These are phyloP conservation scores for Globisporangium takayamanum DNA, from an alignment of 352 stramenopile species.

Conservation along the genomic window DNA sequence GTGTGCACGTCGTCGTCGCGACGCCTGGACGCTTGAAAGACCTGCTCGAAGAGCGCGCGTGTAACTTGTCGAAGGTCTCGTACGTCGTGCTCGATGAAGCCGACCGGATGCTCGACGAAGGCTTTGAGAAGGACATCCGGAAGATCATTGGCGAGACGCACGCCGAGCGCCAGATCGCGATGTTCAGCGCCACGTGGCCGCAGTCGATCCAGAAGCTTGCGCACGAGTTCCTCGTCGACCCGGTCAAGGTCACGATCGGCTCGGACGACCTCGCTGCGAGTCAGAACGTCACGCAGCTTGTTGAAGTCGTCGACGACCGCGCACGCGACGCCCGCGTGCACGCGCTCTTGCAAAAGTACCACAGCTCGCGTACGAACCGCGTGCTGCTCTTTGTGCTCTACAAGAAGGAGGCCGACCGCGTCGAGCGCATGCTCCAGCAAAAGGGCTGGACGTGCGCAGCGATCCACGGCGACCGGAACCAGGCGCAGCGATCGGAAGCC, in stretches of 20 bases:
- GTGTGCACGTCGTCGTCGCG: conserved; percentile 92
- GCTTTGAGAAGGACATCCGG: conserved; percentile 94
- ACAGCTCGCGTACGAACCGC: conserved; percentile 86
- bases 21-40: conserved; percentile 95
- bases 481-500: conserved; percentile 88
- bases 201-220: conserved; percentile 95
- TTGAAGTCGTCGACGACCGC: conserved; percentile 93
- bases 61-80: conserved; percentile 83
- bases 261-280: conserved; percentile 95
- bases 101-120: conserved; percentile 92
- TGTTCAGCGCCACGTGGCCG: conserved; percentile 97
- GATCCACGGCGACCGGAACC: conserved; percentile 96
- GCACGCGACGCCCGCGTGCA: conserved; percentile 83
- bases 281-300: conserved; percentile 93
- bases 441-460: conserved; percentile 91
- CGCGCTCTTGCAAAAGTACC: conserved; percentile 91
- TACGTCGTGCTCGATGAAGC: conserved; percentile 96
- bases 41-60: conserved; percentile 76
- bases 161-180: conserved; percentile 91
- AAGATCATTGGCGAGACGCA: conserved; percentile 81
- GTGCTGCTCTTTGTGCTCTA: conserved; percentile 98
- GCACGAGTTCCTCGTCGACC: conserved; percentile 92
- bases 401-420: conserved; percentile 97
- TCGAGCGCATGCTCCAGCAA: conserved; percentile 91
- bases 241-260: conserved; percentile 91